Conservation (phyloP, 2,329 filamentous ascomycete species). For the Hypoxylon sp. region DNA sequence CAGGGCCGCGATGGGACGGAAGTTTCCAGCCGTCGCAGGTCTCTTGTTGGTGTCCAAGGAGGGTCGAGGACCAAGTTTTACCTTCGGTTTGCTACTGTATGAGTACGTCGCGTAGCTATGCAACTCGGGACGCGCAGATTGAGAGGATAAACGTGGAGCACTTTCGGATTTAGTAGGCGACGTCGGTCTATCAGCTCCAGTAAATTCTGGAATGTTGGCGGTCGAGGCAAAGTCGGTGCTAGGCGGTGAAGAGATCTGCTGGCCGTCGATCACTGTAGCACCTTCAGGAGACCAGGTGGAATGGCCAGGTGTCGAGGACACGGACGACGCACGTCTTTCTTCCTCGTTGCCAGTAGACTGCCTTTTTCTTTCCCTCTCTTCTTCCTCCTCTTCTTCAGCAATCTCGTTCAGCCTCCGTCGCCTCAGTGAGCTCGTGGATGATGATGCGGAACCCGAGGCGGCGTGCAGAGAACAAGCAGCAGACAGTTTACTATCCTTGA, state of each 20-base stretch:
- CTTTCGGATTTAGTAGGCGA: slow-evolving; percentile 55
- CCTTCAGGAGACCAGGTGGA: slow-evolving; percentile 40
- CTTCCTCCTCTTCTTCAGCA: slow-evolving; percentile 89
- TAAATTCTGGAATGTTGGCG: slow-evolving; percentile 60
- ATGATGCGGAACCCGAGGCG: slow-evolving; percentile 84
- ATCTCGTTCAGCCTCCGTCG: slow-evolving; percentile 87
- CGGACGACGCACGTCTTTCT: slow-evolving; percentile 46
- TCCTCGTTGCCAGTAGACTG: slow-evolving; percentile 63
- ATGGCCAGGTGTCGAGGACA: slow-evolving; percentile 34
- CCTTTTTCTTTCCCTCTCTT: slow-evolving; percentile 65
- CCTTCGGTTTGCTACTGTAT: slow-evolving; percentile 73
- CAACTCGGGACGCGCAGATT: slow-evolving; percentile 60
- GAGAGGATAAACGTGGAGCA: slow-evolving; percentile 57
- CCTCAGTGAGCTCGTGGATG: slow-evolving; percentile 81
- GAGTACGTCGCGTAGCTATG: slow-evolving; percentile 59
- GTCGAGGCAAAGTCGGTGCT: slow-evolving; percentile 59
- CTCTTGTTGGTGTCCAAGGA: slow-evolving; percentile 71
- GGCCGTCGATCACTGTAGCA: slow-evolving; percentile 60
- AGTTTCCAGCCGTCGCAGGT: slow-evolving; percentile 67
- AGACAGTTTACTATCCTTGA: slow-evolving; percentile 88
- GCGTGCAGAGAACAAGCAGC: slow-evolving; percentile 90
- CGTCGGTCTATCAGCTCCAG: slow-evolving; percentile 54
- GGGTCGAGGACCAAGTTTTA: slow-evolving; percentile 87
- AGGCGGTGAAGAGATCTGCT: slow-evolving; percentile 60
- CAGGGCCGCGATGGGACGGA: slow-evolving; percentile 78